These are phyloP conservation scores for Dissophora globulifera DNA, from an alignment of 192 early-diverging fungal species.

Conservation along the genomic window DNA sequence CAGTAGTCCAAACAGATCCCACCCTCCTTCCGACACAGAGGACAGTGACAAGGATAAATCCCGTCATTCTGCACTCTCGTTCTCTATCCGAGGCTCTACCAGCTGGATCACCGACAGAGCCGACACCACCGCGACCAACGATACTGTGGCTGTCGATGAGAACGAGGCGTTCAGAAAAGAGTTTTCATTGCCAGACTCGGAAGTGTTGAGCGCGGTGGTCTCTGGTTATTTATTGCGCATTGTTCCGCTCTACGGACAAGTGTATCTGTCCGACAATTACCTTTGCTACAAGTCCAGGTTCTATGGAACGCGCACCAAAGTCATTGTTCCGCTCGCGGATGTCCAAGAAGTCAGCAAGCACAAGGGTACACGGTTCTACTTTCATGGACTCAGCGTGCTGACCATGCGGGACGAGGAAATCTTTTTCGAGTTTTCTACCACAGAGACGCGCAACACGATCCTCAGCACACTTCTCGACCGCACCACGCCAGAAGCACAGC, in stretches of 20 bases:
- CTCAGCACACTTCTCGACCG: conserved; percentile 31
- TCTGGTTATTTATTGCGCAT: conserved; percentile 60
- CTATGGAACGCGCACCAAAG: conserved; percentile 61
- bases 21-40: conserved; percentile 34
- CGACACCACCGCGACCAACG: conserved; percentile 18
- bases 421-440: conserved; percentile 65
- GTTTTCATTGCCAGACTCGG: conserved; percentile 67
- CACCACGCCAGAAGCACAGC: conserved; percentile 27
- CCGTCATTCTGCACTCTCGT: conserved; percentile 18
- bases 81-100: conserved; percentile 39
- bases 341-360: conserved; percentile 58
- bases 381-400: conserved; percentile 58
- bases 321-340: conserved; percentile 69
- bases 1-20: conserved; percentile 26
- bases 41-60: conserved; percentile 26
- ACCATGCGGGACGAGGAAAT: conserved; percentile 64
- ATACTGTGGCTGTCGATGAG: conserved; percentile 5
- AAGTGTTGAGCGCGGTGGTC: conserved; percentile 62
- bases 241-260: conserved; percentile 66
- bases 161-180: conserved; percentile 58
- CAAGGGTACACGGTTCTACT: conserved; percentile 52
- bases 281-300: conserved; percentile 70
- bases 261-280: conserved; percentile 71
- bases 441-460: conserved; percentile 38
- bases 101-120: conserved; percentile 43